A percentile compares a stretch with the other conserved stretches of the same genome.
Conservation (phyloP, 2,329 filamentous ascomycete genomes). For the Fusarium proliferatum region DNA sequence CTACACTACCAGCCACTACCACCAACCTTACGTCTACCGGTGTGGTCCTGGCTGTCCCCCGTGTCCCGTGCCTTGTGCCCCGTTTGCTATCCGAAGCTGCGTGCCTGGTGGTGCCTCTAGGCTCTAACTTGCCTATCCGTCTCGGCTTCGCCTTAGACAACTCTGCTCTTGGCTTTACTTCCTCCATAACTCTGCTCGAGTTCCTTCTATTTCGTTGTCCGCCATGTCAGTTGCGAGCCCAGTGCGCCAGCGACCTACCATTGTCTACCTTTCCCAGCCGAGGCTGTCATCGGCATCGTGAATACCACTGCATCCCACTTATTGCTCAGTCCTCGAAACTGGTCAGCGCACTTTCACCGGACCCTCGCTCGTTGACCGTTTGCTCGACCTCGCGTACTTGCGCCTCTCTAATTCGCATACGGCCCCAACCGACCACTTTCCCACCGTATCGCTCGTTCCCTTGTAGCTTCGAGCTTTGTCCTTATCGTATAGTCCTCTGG, state of each 20-base stretch:
- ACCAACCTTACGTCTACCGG: slow-evolving; percentile 24
- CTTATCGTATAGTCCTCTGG: slow-evolving; percentile 3
- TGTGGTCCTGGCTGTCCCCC: slow-evolving; percentile 32
- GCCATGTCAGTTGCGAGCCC: slow-evolving; percentile 44
- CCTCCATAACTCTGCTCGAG: slow-evolving; percentile 15
- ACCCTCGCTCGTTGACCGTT: slow-evolving; percentile 19
- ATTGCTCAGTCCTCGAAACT: slow-evolving; percentile 14
- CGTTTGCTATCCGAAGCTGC: slow-evolving; percentile 35
- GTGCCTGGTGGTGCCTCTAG: slow-evolving; percentile 29
- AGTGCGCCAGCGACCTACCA: slow-evolving; percentile 42
- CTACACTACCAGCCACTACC: slow-evolving; percentile 13
- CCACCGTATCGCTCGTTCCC: slow-evolving; percentile 2
- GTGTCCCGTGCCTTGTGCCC: slow-evolving; percentile 40
- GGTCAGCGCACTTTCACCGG: slow-evolving; percentile 13
- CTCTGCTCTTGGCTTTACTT: slow-evolving; percentile 29
- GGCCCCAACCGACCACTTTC: slow-evolving; percentile 5
- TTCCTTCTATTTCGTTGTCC: slow-evolving; percentile 24
- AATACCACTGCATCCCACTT: slow-evolving; percentile 28
- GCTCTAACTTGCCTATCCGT: slow-evolving; percentile 26
- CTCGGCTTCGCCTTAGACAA: slow-evolving; percentile 33
- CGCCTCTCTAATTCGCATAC: slow-evolving; percentile 8
- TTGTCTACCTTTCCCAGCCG: slow-evolving; percentile 35
- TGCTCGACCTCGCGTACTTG: slow-evolving; percentile 9
- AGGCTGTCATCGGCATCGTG: slow-evolving; percentile 37
- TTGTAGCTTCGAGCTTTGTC: slow-evolving; percentile 2